Evolutionary conservation across 2,329 filamentous ascomycete genomes (phyloP).

Genomic region (Ophiocordyceps camponoti-rufipedis): DNA sequence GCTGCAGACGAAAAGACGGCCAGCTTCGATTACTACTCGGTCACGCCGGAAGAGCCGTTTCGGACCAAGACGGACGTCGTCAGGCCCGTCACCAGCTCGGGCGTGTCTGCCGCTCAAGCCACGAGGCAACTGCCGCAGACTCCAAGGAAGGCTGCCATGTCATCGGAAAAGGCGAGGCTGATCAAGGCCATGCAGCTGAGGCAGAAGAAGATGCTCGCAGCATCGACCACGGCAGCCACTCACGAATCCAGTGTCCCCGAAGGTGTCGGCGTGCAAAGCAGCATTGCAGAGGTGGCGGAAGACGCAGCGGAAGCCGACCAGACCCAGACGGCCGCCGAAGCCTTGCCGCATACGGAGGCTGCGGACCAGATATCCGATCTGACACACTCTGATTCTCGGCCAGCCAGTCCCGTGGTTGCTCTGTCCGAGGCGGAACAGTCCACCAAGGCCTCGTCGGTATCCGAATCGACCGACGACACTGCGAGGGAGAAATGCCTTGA

Average conservation of each 20-base stretch:
- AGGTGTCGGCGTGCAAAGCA: not conserved
- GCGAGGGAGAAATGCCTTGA: constrained; percentile 16
- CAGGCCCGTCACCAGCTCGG: constrained; percentile 26
- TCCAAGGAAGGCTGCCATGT: constrained; percentile 36
- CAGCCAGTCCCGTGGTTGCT: constrained; percentile 32
- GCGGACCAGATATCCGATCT: constrained; percentile 28
- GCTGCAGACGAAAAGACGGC: constrained; percentile 17
- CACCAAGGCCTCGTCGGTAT: constrained; percentile 45
- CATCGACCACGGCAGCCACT: not conserved
- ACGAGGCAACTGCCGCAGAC: constrained; percentile 19
- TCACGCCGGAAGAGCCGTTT: constrained; percentile 12
- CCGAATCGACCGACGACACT: constrained; percentile 44
- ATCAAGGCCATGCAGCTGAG: constrained; percentile 89
- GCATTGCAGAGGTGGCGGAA: not conserved
- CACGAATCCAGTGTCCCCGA: not conserved
- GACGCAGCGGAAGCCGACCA: constrained; percentile 25
- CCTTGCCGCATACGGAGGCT: constrained; percentile 23
- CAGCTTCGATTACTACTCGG: constrained; percentile 17
- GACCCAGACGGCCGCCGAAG: not conserved
- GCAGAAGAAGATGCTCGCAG: constrained; percentile 45
- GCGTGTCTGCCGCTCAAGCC: constrained; percentile 21
- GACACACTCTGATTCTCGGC: constrained; percentile 36
- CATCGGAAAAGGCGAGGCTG: constrained; percentile 75
- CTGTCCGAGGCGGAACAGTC: constrained; percentile 39
- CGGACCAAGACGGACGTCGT: constrained; percentile 7